Conservation (phyloP, 2,329 filamentous ascomycete species). For the Xylaria hypoxylon region DNA sequence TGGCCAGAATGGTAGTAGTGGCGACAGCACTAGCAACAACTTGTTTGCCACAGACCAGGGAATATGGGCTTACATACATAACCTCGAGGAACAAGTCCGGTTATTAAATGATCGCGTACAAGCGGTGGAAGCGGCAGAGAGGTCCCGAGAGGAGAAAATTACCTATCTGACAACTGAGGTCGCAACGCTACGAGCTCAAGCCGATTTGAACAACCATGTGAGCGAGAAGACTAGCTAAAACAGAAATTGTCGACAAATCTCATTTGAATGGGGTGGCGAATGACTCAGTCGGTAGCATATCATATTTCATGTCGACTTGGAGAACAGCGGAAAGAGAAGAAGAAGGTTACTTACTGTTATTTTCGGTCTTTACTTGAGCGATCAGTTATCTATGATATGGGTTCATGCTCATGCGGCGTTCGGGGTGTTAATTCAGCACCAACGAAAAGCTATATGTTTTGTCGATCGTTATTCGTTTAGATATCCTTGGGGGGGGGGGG, state of each 20-base stretch:
- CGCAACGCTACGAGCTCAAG: constrained; percentile 50
- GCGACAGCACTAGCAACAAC: constrained; percentile 71
- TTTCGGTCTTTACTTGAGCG: constrained; percentile 24
- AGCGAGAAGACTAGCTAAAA: constrained; percentile 42
- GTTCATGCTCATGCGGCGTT: constrained; percentile 34
- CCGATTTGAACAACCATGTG: constrained; percentile 45
- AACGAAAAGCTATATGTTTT: constrained; percentile 37
- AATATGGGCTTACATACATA: constrained; percentile 78
- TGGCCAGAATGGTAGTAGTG: constrained; percentile 65
- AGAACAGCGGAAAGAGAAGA: constrained; percentile 2
- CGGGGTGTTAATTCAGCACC: constrained; percentile 31
- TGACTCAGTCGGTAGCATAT: neutral
- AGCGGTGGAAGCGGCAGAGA: constrained; percentile 56
- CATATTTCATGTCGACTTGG: constrained; percentile 4
- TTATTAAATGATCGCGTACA: constrained; percentile 59
- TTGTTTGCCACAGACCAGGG: constrained; percentile 73
- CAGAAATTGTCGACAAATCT: constrained; percentile 1
- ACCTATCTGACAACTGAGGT: constrained; percentile 53
- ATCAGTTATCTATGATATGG: constrained; percentile 25
- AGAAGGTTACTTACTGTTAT: constrained; percentile 20
- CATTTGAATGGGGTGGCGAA: constrained; percentile 11
- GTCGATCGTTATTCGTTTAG: constrained; percentile 46
- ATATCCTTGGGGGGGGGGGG: constrained; percentile 44
- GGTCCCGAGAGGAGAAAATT: constrained; percentile 54
- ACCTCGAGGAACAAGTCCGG: constrained; percentile 71